A percentile compares a stretch with the other conserved stretches of the same genome.
phyloP scores from a whole-genome alignment of 2,329 filamentous ascomycete genomes.

The Xylaria sp. region DNA sequence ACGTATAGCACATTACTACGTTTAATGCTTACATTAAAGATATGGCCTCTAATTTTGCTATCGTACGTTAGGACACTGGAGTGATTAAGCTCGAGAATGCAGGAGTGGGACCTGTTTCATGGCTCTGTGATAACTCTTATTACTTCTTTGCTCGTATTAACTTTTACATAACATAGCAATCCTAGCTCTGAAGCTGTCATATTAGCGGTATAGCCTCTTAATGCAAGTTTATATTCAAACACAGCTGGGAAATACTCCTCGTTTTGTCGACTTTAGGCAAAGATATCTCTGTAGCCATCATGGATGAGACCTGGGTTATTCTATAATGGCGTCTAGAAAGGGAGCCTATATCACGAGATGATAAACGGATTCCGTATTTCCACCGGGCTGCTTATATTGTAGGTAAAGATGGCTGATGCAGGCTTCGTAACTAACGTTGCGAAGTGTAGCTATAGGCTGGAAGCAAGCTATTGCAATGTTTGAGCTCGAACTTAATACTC shows the following conservation, averaged over 20 bases:
- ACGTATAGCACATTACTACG: background rate
- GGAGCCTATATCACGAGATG: background rate
- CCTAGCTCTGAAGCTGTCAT: background rate
- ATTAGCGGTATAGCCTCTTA: background rate
- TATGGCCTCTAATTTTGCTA: background rate
- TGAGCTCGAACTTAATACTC: background rate
- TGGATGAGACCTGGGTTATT: background rate
- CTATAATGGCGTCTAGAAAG: background rate
- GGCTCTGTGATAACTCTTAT: background rate
- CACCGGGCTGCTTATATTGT: background rate
- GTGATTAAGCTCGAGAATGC: background rate
- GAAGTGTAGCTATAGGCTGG: background rate
- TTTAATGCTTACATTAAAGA: background rate
- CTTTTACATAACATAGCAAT: background rate
- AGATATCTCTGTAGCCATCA: background rate
- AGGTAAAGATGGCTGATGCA: background rate
- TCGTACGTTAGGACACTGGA: no score
- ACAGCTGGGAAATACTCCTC: background rate
- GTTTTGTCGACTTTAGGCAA: background rate
- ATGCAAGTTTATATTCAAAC: background rate
- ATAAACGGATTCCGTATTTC: background rate
- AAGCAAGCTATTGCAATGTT: background rate
- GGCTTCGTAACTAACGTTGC: no score
- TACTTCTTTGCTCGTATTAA: background rate
- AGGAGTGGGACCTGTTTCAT: background rate